These are phyloP conservation scores for Phytophthora gonapodyides DNA, from an alignment of 352 stramenopile species.

Conservation along the genomic window DNA sequence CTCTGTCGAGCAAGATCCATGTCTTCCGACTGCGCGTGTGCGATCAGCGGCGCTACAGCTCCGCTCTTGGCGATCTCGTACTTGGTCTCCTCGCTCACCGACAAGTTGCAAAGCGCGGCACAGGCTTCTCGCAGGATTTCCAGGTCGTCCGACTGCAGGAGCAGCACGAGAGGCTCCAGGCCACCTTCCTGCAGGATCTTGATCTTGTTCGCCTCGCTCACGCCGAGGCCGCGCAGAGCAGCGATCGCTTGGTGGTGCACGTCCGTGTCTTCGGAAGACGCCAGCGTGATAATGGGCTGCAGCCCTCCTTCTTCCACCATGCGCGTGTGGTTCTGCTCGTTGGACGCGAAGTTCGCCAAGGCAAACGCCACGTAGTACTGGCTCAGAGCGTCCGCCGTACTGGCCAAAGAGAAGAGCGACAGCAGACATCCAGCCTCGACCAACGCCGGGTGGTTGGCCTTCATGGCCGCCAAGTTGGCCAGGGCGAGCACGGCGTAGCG, in stretches of 20 bases:
- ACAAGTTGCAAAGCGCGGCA: constrained; percentile 95
- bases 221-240: constrained; percentile 92
- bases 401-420: constrained; percentile 94
- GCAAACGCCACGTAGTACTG: constrained; percentile 96
- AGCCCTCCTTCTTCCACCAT: constrained; percentile 96
- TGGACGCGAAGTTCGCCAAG: constrained; percentile 95
- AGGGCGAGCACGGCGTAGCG: constrained; percentile 94
- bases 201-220: constrained; percentile 92
- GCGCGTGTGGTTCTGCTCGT: constrained; percentile 90
- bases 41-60: constrained; percentile 89
- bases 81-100: constrained; percentile 96
- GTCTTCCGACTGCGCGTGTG: constrained; percentile 93
- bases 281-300: constrained; percentile 95
- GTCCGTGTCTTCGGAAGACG: constrained; percentile 90
- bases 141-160: constrained; percentile 90
- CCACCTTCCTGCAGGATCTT: constrained; percentile 98
- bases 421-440: constrained; percentile 92
- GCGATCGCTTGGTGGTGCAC: constrained; percentile 96
- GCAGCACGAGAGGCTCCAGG: constrained; percentile 91
- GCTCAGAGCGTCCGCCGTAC: constrained; percentile 91
- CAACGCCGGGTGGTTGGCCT: constrained; percentile 93
- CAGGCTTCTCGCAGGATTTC: constrained; percentile 95
- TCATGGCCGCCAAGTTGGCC: constrained; percentile 95
- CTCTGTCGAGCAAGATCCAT: constrained; percentile 91
- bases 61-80: constrained; percentile 97